Base-by-base conservation (phyloP, 306 rosid species). In the Vigna mungo region DNA sequence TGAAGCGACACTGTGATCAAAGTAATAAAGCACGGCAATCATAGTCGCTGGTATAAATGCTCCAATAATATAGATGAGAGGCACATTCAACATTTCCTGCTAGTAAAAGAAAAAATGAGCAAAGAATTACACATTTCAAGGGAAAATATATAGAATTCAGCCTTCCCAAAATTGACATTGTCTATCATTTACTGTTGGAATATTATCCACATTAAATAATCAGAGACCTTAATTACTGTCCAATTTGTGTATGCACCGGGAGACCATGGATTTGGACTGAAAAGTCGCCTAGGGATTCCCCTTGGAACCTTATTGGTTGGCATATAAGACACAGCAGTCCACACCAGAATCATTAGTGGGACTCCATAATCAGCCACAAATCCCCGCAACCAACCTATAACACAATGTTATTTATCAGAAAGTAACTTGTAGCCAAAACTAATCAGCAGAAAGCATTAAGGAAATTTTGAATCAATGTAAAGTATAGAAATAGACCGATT, bases 181-280 rank as follows among this genome's bases (percentile, higher is more conserved):
- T 30, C 25, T 23, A 66, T 34, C 25, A 47, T 72, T 43, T 20
- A 39, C 66, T 32, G 13, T 16, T 9, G 63, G 21, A 21, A 77
- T 67, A 21, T 52, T 41, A 36, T 72, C 46, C 16, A 53, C 39
- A 54, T 39, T 47, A 48, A 71, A 70, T 79, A 23, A 76, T 48
- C 79, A 80, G 36, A 64, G 49, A 43, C 97, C 91, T 85, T 87
- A 74, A 92, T 81, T 74, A 90, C 95, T 2, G 97, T 89, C 97
- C 97, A 90, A 64, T 88, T 92, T 48, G 93, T 79, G 87, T 88
- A 88, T 62, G 97, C 95, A 11, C 95, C 97, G 61, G 76, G 87
- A 49, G 97, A 90, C 97, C 97, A 90, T 74, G 97, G 97, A 80
- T 92, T 90, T 68, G 97, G 97, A 84, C 97, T 92, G 82, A 84